Conservation (phyloP, 1,284 basidiomycete species). For the Jaminaea rosea region DNA sequence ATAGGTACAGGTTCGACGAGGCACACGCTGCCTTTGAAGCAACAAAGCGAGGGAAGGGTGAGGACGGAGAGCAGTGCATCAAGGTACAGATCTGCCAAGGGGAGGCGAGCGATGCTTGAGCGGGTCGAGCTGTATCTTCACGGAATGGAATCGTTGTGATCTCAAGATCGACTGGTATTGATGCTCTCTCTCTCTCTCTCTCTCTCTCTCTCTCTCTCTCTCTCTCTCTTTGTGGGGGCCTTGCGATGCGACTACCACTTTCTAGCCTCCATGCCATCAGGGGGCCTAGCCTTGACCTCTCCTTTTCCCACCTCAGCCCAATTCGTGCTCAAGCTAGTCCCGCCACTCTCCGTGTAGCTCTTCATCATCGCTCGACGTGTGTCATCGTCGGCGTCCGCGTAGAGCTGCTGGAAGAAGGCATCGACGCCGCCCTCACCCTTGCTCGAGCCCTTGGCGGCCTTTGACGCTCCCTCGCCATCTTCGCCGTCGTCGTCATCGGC, state of each 20-base stretch:
- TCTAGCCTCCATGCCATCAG: constrained; percentile 40
- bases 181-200: too few relatives aligned
- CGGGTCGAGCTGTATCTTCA: too few relatives aligned
- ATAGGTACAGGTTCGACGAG: constrained; percentile 50
- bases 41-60: constrained; percentile 61
- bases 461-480: not conserved
- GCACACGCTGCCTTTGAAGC: constrained; percentile 54
- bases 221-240: not conserved
- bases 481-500: constrained; percentile 18
- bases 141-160: too few relatives aligned
- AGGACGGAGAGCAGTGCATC: constrained; percentile 52
- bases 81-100: constrained; percentile 50
- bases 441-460: not conserved
- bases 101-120: too few relatives aligned
- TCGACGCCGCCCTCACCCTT: constrained; percentile 27
- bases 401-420: constrained; percentile 42
- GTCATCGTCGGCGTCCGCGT: constrained; percentile 40
- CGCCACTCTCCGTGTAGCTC: constrained; percentile 39
- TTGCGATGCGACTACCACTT: constrained; percentile 13
- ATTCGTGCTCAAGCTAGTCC: constrained; percentile 41
- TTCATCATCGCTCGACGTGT: constrained; percentile 45
- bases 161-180: too few relatives aligned
- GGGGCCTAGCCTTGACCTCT: constrained; percentile 20
- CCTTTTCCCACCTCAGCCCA: constrained; percentile 39
- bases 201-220: not conserved